Percentiles rank a stretch among this genome's conserved stretches.
Evolutionary conservation across 805 yeast species (phyloP).

Genomic region (Wickerhamiella cacticola): DNA sequence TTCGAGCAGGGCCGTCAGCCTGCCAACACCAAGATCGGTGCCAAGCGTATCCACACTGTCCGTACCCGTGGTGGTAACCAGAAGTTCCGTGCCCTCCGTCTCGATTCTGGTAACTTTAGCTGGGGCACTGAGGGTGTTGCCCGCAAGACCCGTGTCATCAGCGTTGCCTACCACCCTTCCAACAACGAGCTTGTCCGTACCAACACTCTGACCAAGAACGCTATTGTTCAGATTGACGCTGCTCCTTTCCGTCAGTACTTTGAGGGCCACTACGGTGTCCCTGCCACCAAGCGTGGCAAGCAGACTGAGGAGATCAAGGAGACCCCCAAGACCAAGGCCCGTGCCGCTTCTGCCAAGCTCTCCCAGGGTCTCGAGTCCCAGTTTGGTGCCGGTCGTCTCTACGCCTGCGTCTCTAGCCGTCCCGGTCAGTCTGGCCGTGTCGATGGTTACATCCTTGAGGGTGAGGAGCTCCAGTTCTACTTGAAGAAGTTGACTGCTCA

Average conservation of each 20-base stretch:
- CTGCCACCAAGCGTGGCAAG: conserved; percentile 40
- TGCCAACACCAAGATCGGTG: conserved; percentile 97
- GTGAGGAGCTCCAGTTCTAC: conserved; percentile 99
- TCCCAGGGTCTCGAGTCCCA: conserved; percentile 89
- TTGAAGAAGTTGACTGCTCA: conserved; percentile 94
- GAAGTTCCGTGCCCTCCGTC: conserved; percentile 99
- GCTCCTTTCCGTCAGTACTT: conserved; percentile 99
- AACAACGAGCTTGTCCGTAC: conserved; percentile 99
- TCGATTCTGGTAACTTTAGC: conserved; percentile 84
- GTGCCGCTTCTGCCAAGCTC: conserved; percentile 74
- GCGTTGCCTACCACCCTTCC: conserved; percentile 98
- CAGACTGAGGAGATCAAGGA: conserved; percentile 81
- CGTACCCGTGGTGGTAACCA: conserved; percentile 99
- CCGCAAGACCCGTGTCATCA: conserved; percentile 97
- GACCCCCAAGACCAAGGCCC: conserved; percentile 46
- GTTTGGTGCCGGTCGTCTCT: conserved; percentile 97
- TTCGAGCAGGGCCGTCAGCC: conserved; percentile 99
- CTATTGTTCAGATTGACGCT: conserved; percentile 98
- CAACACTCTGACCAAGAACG: conserved; percentile 97
- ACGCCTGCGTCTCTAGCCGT: conserved; percentile 97
- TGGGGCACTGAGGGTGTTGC: conserved; percentile 99
- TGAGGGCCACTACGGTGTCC: conserved; percentile 94
- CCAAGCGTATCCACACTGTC: conserved; percentile 97
- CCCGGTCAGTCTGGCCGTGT: conserved; percentile 99
- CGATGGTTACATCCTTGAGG: conserved; percentile 99